Evolutionary conservation across 768 basidiomycete genomes (phyloP), one percentile per base, ranked within the genome.

Genomic region (Podaxis sp.): DNA sequence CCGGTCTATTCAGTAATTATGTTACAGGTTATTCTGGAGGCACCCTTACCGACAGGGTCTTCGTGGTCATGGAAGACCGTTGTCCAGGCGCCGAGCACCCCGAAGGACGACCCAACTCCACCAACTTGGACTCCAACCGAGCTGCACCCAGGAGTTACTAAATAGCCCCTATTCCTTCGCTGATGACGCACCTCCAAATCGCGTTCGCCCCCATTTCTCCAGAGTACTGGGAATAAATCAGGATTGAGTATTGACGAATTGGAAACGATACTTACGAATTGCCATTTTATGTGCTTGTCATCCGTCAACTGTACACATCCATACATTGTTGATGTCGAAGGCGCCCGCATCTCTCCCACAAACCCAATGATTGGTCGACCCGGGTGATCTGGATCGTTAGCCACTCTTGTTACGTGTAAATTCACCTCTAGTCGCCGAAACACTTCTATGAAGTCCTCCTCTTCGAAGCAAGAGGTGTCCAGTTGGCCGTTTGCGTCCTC

Each of bases 61-160:
- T 77, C 79, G 2, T 59, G 59, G 33, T 80, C 79, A 64, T 81
- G 80, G 50, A 79, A 78, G 22, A 77, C 70, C 0, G 80, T 81
- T 9, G 80, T 77, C 80, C 80, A 82, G 4, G 78, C 68, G 0
- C 80, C 89, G 6, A 90, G 68, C 1, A 86, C 78, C 17, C 89
- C 89, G 69, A 75, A 85, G 7, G 73, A 72, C 3, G 89, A 89
- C 15, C 85, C 80, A 17, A 87, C 66, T 0, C 79, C 83, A 15
- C 90, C 88, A 13, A 90, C 63, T 60, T 88, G 85, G 22, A 90
- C 73, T 37, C 81, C 88, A 40, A 84, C 80, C n/a, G 81, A 85
- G 66, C 88, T 89, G 25, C 17, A 62, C 29, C 41, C 37, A 33
- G 7, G 25, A 17, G 19, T 53, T 38, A 53, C n/a, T 4, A 47